Base-by-base conservation (phyloP, 805 yeast genomes). In the Monosporozyma aerobia region DNA sequence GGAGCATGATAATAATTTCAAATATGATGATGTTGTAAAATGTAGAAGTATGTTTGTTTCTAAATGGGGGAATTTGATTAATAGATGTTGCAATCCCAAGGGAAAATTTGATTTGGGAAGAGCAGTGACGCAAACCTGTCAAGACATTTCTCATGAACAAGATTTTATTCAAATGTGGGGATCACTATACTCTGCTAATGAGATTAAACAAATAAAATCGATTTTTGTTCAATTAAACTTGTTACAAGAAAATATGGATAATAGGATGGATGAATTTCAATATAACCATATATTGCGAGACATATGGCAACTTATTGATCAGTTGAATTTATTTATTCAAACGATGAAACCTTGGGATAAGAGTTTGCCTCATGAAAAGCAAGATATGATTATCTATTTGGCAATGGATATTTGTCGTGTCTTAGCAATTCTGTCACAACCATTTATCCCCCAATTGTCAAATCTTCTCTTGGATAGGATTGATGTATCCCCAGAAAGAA, bases 41-140 rank as follows among this genome's bases (percentile, higher is more conserved):
- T 69, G 81, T 6, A 75, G 95, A 56, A 82, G 80, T 35, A 79
- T 81, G 59, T 72, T 92, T 43, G 82, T 88, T 53, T 88, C 89
- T 54, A 90, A 90, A 65, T 83, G 83, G 70, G 90, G 94, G 47
- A 94, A 92, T 62, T 73, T 90, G 48, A 74, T 85, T 22, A 78
- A 83, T 56, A 74, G 99, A 54, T 78, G 83, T 37, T 82, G 95
- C 51, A 87, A 90, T 1, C 16, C 39, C n/a, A 35, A 35, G 7
- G 73, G 77, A 35, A 81, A 82, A 53, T 92, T 92, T 61, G 68
- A 76, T 61, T 73, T 87, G 16, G 62, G 62, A 11, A 64, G 80
- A 33, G 78, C 87, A 68, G 53, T 63, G 40, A 27, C 16, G 11
- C 47, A 13, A 52, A 51, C 37, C 39, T 47, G 45, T 22, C 23